These are phyloP conservation scores for Smittium mucronatum DNA, from an alignment of 371 early-diverging fungal genomes.

Conservation along the genomic window DNA sequence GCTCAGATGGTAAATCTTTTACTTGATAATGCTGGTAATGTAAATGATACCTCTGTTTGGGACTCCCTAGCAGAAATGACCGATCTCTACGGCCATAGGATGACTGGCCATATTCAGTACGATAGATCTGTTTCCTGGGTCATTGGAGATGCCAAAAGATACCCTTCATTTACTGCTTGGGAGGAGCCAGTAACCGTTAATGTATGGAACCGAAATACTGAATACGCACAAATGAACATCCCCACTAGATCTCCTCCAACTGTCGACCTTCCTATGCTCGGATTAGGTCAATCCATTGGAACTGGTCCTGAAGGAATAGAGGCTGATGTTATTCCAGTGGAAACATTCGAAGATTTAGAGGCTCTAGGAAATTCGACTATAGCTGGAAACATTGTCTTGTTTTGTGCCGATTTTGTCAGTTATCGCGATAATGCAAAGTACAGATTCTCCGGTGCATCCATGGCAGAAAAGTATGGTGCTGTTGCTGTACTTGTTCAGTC, in stretches of 20 bases:
- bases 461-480: conserved; percentile 41
- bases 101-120: conserved; percentile 34
- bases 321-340: conserved; percentile 36
- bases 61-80: conserved; percentile 49
- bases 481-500: conserved; percentile 39
- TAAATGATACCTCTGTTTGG: conserved; percentile 30
- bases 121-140: conserved; percentile 41
- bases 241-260: conserved; percentile 28
- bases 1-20: too few species aligned
- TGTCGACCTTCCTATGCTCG: conserved; percentile 35
- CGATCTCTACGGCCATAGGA: conserved; percentile 40
- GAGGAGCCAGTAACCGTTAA: conserved; percentile 39
- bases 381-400: conserved; percentile 38
- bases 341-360: conserved; percentile 35
- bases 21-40: neutral
- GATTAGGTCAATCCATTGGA: conserved; percentile 37
- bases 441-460: conserved; percentile 28
- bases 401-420: conserved; percentile 30
- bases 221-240: conserved; percentile 35
- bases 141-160: conserved; percentile 22
- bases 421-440: conserved; percentile 26
- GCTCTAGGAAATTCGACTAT: conserved; percentile 25
- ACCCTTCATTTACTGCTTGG: conserved; percentile 32
- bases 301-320: conserved; percentile 35
- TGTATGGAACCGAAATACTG: conserved; percentile 36